Evolutionary conservation across 306 rosid genomes (phyloP), one percentile per base, ranked within the genome.

Genomic region (Spatholobus suberectus): DNA sequence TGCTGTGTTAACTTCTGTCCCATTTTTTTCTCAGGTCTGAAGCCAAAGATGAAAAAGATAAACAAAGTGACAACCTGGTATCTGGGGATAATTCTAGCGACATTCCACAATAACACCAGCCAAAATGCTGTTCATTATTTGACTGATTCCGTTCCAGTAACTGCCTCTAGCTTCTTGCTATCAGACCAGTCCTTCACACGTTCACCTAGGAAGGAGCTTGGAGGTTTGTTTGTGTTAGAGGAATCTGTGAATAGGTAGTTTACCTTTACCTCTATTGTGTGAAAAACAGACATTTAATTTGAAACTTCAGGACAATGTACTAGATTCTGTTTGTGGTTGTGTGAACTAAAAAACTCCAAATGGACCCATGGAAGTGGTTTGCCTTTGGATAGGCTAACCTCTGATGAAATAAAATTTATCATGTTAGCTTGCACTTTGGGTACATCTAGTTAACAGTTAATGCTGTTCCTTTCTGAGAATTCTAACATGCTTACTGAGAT

Each of bases 21-120:
- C 49, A 55, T 17, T 40, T 78, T 71, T 82, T 62, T 38, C 51
- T 71, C 87, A 88, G 93, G 86, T 80, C 85, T 13, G 83, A 84
- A 44, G 23, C 70, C 70, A 84, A 52, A 66, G 86, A 73, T 37
- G 90, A 88, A 74, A 70, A 67, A 59, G 88, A 78, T 44, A 79
- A 29, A 32, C 80, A 58, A 75, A 72, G 80, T 29, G 49, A 83
- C 61, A 85, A 87, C 66, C 68, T 70, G 75, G 82, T 67, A 3
- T 81, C 87, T 21, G 26, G 77, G 86, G 88, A 81, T 69, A 75
- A 84, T 80, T 85, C 82, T 73, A 81, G 69, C 5, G 80, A 69
- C 49, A 17, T 77, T 77, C 84, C 73, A 3, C 85, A 55, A 77
- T 82, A 55, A 70, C 87, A 68, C 55, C 73, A 54, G 84, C 75